Evolutionary conservation across 306 rosid genomes (phyloP).

Genomic region (cucumber (Cucumis sativus)): DNA sequence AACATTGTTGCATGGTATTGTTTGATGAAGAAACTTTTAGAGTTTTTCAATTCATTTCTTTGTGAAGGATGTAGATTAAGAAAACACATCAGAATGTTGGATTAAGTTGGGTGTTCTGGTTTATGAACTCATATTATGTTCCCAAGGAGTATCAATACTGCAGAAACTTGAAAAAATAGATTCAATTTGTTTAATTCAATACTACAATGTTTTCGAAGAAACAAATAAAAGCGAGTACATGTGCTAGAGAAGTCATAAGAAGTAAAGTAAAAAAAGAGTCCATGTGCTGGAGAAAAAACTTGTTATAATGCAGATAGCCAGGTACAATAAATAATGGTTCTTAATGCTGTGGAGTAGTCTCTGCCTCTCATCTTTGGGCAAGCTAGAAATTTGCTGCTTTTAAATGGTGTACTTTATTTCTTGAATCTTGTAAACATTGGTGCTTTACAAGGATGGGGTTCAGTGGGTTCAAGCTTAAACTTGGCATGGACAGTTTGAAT

Average conservation of each 20-base stretch:
- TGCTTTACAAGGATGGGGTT: neutral
- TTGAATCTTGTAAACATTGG: neutral
- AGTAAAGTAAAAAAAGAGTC: no score
- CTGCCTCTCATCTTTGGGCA: neutral
- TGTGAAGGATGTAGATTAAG: no score
- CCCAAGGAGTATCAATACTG: neutral
- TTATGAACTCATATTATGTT: neutral
- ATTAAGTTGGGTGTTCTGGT: neutral
- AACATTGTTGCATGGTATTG: no score
- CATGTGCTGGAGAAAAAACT: neutral
- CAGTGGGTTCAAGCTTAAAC: neutral
- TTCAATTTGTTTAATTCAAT: neutral
- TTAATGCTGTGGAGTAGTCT: neutral
- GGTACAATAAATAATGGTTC: neutral
- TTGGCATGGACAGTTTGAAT: neutral
- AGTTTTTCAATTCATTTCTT: no score
- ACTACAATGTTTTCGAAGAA: neutral
- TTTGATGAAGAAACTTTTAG: no score
- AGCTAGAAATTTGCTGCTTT: neutral
- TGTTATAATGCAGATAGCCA: neutral
- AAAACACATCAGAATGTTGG: no score
- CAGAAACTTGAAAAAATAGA: neutral
- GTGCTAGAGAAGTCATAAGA: neutral
- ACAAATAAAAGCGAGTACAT: neutral
- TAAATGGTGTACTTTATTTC: neutral